Percentiles rank a stretch among this genome's conserved stretches.
These are phyloP conservation scores for Cutaneotrichosporon sp. DNA, from an alignment of 1,284 basidiomycete species.

Conservation along the genomic window DNA sequence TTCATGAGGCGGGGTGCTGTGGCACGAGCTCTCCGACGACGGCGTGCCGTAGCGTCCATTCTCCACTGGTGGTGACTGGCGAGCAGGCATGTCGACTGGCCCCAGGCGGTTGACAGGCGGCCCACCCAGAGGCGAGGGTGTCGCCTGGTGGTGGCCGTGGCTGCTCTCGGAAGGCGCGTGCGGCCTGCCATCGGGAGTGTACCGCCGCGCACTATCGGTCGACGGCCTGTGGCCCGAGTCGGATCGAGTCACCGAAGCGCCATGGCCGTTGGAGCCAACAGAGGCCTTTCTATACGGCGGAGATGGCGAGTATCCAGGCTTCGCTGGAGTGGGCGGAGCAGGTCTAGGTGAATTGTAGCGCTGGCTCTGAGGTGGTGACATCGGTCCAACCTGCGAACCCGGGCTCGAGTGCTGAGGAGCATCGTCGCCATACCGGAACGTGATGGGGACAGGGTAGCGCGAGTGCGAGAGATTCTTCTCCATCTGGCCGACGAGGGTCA, in stretches of 20 bases:
- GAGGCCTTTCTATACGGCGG: neutral
- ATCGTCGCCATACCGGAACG: constrained; percentile 29
- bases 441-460: constrained; percentile 46
- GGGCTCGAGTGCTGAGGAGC: neutral
- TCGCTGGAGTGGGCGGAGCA: neutral
- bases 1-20: neutral
- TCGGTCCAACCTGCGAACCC: neutral
- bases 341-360: neutral
- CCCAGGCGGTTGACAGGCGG: neutral
- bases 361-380: neutral
- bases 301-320: neutral
- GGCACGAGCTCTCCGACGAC: neutral
- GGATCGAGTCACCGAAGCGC: neutral
- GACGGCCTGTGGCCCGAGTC: neutral
- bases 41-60: neutral
- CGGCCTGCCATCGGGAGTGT: neutral
- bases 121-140: constrained; percentile 1
- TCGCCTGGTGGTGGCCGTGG: constrained; percentile 6
- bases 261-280: neutral
- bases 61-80: neutral
- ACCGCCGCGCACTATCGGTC: neutral
- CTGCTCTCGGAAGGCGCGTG: neutral
- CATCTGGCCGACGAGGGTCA: constrained; percentile 37
- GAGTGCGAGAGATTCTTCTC: constrained; percentile 36
- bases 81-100: neutral